Evolutionary conservation across 345 rosid species (phyloP).

Genomic region (Euphorbia peplus): DNA sequence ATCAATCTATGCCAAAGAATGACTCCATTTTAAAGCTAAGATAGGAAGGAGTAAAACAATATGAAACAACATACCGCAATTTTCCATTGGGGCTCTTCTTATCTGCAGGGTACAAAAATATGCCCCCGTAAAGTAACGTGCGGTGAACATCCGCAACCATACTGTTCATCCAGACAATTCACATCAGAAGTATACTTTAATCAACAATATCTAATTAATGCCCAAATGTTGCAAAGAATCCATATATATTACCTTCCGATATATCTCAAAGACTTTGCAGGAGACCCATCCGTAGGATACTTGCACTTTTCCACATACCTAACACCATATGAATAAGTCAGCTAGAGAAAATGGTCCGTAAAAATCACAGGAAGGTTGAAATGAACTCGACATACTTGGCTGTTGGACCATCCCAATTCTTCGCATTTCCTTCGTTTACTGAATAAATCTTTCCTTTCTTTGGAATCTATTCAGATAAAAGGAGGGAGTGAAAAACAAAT

Average conservation of each 20-base stretch:
- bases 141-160: conserved; percentile 99
- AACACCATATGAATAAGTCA: conserved; percentile 9
- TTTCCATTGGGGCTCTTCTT: conserved; percentile 92
- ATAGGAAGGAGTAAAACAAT: background rate
- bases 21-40: too few species aligned
- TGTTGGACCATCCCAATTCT: conserved; percentile 94
- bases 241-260: conserved; percentile 67
- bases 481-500: background rate
- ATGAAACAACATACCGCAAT: conserved; percentile 59
- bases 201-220: background rate
- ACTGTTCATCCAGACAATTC: conserved; percentile 36
- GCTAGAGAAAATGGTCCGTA: conserved; percentile 7
- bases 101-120: conserved; percentile 95
- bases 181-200: conserved; percentile 8
- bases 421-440: conserved; percentile 97
- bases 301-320: conserved; percentile 95
- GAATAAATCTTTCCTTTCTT: conserved; percentile 92
- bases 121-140: conserved; percentile 89
- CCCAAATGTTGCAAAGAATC: too few species aligned
- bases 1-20: conserved; percentile 1
- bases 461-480: conserved; percentile 61
- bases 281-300: conserved; percentile 85
- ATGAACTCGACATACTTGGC: conserved; percentile 51
- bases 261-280: conserved; percentile 86
- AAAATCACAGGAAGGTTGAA: background rate